Conservation (phyloP, 1,284 basidiomycete species). For the Neonothopanus nambi region DNA sequence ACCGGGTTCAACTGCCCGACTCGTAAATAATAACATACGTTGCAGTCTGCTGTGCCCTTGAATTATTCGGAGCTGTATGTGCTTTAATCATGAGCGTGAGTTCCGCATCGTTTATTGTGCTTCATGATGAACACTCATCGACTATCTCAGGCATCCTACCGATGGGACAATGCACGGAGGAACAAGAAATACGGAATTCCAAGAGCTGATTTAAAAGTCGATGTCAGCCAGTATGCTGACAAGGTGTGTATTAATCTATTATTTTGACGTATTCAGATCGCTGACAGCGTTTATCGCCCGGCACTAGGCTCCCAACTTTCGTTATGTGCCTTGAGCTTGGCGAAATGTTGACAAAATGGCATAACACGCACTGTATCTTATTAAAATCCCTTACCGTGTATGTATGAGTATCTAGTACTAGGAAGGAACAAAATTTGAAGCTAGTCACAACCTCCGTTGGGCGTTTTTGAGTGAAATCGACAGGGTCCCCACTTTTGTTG, state of each 20-base stretch:
- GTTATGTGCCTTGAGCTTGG: no score
- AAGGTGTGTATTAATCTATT: slow-evolving; percentile 40
- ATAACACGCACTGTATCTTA: no score
- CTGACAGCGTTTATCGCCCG: slow-evolving; percentile 4
- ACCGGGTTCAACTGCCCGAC: slow-evolving; percentile 1
- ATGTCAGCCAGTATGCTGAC: slow-evolving; percentile 69
- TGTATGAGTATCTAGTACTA: no score
- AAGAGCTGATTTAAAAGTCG: slow-evolving; percentile 49
- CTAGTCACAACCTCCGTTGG: no score
- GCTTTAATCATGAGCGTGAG: slow-evolving; percentile 55
- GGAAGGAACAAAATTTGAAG: no score
- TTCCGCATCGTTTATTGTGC: slow-evolving; percentile 1
- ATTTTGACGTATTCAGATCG: neutral
- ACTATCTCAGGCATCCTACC: slow-evolving; percentile 54
- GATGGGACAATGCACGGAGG: slow-evolving; percentile 57
- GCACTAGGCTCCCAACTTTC: slow-evolving; percentile 52
- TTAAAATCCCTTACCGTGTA: no score
- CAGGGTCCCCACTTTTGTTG: no score
- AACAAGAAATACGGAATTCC: slow-evolving; percentile 57
- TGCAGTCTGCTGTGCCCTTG: slow-evolving; percentile 54
- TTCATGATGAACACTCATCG: neutral
- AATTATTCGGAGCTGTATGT: slow-evolving; percentile 58
- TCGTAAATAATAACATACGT: slow-evolving; percentile 1
- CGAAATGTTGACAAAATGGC: no score
- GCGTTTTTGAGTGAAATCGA: no score